Evolutionary conservation across 2,329 filamentous ascomycete species (phyloP), one percentile per base, ranked within the genome.

Genomic region (Plectosphaerella plurivora): DNA sequence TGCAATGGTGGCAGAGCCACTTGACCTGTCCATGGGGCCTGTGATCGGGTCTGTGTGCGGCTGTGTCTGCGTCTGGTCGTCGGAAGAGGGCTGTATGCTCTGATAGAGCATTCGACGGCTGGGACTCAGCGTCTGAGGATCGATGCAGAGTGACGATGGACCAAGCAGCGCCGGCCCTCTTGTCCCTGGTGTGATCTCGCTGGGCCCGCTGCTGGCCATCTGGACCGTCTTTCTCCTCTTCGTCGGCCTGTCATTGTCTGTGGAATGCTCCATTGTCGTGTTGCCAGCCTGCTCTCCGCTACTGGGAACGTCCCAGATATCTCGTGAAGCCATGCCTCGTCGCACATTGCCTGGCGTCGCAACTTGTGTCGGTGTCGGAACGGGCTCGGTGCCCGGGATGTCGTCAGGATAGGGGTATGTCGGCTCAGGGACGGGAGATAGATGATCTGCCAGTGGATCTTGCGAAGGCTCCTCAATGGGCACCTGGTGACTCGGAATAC

Each of bases 241-340:
- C 15, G 54, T 33, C 9, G 49, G 51, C 18, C 37, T 47, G 15
- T 20, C 24, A 24, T 25, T 12, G 28, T 33, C 28, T 33, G 28
- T 33, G 8, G 28, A 33, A 9, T 12, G 28, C 11, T 33, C 28
- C 11, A 33, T 33, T 33, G 28, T 33, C 28, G 28, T 33, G 28
- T 33, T 33, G 28, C 48, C 52, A 24, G 51, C 42, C 54, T 53
- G 55, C 24, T 67, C 68, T 6, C 73, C 68, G 45, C 74, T 77
- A 55, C 69, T 73, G 0, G 74, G 74, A 4, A 79, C 67, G 37
- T 75, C 74, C 70, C 74, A 78, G 8, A 63, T 59, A 49, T 75
- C 72, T 59, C 5, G 52, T 47, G 47, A 10, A 44, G 41, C 35
- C 33, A 52, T 59, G 50, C 55, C 48, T 33, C 56, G 28, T 52